Evolutionary conservation across 257 asterid genomes (phyloP).

Genomic region (Gynochthodes officinalis): DNA sequence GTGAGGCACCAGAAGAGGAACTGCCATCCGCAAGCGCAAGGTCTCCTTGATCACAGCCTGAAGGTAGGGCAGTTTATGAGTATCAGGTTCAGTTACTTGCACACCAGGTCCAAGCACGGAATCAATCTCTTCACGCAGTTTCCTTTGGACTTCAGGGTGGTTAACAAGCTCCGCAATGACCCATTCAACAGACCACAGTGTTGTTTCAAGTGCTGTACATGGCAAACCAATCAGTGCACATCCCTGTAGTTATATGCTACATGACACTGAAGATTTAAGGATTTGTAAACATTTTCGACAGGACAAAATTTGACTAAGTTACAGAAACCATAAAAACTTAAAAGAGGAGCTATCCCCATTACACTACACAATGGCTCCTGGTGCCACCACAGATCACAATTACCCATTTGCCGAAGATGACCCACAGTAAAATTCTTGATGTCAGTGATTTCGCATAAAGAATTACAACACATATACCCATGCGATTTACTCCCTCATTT

Average conservation of each 20-base stretch:
- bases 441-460: no score
- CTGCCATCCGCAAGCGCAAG: slow-evolving; percentile 78
- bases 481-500: no score
- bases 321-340: no score
- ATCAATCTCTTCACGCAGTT: slow-evolving; percentile 59
- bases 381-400: background rate
- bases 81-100: slow-evolving; percentile 69
- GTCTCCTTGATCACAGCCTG: slow-evolving; percentile 83
- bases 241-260: background rate
- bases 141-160: slow-evolving; percentile 70
- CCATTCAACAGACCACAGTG: slow-evolving; percentile 87
- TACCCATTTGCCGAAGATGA: background rate
- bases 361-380: no score
- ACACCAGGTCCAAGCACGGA: slow-evolving; percentile 64
- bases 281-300: no score
- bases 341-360: no score
- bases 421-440: no score
- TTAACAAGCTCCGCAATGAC: slow-evolving; percentile 83
- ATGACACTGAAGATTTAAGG: no score
- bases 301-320: no score
- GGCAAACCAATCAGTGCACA: background rate
- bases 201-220: slow-evolving; percentile 74
- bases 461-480: no score
- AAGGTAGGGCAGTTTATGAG: slow-evolving; percentile 60
- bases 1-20: slow-evolving; percentile 83